Evolutionary conservation across 176 grass and related monocot genomes (phyloP), one percentile per base, ranked within the genome.

Genomic region (Oropetium thomaeum): DNA sequence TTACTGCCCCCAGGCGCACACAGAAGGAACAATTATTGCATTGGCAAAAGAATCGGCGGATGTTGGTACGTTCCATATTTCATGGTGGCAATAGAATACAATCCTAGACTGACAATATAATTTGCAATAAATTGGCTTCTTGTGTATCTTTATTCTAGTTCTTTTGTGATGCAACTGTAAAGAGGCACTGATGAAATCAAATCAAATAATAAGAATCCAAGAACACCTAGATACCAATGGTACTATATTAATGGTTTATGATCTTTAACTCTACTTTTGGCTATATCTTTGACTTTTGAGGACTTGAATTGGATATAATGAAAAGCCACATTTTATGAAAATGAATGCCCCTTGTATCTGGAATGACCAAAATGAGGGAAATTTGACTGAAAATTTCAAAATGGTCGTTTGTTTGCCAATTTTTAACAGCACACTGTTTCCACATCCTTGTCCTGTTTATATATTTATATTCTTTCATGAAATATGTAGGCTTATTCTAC

Each of bases 41-140:
- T 58, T 97, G 93, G 93, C 93, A 97, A 80, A 97, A 85, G 69
- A 97, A 97, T 59, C 81, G 90, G 12, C 73, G 93, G 37, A 93
- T 83, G 74, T 62, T 97, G 86, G 94, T 97, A 90, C 34, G 77
- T 81, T 66, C 63, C 37, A 58, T 79, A 38, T 70, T 58, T 37
- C 0, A 10, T 55, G 29, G n/a, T 70, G 65, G 55, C 44, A 37
- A 53, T 69, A 17, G 64, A 45, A 54, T 48, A 16, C 26, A 69
- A 34, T 65, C 48, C 8, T 65, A 27, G 37, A 40, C 49, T 39
- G 43, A 14, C 2, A 67, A 7, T 44, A 19, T 60, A 67, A n/a
- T 20, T 20, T 6, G 8, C n/a, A 26, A 73, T 61, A 74, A 8
- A 51, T 60, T 51, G 49, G n/a, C 17, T 47, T 52, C 57, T 35